These are phyloP conservation scores for Aaosphaeria arxii DNA, from an alignment of 2,329 filamentous ascomycete species.

Conservation along the genomic window DNA sequence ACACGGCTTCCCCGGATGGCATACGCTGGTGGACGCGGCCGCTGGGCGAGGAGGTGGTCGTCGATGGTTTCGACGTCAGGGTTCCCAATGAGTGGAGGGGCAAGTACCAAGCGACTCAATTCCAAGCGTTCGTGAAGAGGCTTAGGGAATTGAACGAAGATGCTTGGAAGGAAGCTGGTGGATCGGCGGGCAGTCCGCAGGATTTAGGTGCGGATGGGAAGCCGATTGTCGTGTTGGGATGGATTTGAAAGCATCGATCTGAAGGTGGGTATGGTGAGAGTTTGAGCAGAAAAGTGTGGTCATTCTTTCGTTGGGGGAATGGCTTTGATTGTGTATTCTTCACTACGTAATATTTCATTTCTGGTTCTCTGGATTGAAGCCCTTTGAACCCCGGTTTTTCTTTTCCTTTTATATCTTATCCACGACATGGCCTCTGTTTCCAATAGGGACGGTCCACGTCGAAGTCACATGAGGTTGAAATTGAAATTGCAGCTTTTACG, in stretches of 20 bases:
- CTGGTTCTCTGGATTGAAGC: too few relatives aligned
- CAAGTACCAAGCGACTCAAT: constrained; percentile 16
- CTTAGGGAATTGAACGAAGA: constrained; percentile 15
- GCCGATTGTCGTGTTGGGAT: constrained; percentile 18
- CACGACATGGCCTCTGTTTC: too few relatives aligned
- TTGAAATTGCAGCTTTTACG: too few relatives aligned
- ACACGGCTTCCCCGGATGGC: constrained; percentile 17
- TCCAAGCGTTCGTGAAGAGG: constrained; percentile 12
- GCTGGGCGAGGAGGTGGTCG: constrained; percentile 22
- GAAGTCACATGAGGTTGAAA: too few relatives aligned
- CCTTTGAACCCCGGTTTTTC: too few relatives aligned
- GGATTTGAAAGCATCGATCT: constrained; percentile 1
- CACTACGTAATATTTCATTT: too few relatives aligned
- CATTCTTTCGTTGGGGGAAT: too few relatives aligned
- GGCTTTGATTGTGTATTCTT: too few relatives aligned
- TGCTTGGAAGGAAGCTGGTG: constrained; percentile 15
- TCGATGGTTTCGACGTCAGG: constrained; percentile 28
- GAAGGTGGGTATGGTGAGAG: too few relatives aligned
- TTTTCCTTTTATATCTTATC: too few relatives aligned
- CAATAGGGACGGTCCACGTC: too few relatives aligned
- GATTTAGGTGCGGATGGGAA: constrained; percentile 20
- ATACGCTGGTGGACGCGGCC: constrained; percentile 14
- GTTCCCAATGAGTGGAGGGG: constrained; percentile 22
- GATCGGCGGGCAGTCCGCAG: constrained; percentile 7
- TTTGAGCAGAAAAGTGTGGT: too few relatives aligned